A percentile compares a stretch with the other conserved stretches of the same genome.
Evolutionary conservation across 2,329 filamentous ascomycete species (phyloP).

Genomic region (Sporothrix brasiliensis): DNA sequence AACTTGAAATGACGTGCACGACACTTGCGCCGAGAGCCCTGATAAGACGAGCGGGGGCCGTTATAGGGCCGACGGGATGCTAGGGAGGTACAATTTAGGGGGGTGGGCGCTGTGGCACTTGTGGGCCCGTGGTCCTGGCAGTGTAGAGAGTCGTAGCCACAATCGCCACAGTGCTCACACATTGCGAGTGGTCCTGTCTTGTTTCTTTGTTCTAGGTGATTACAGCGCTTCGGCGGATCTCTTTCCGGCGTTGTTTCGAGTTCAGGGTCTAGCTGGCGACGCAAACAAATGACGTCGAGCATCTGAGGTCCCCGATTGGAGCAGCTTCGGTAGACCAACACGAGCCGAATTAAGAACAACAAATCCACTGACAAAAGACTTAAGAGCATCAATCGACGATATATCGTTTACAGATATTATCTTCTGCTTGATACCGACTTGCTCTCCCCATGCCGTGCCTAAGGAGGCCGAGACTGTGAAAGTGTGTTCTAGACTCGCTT

Average conservation of each 20-base stretch:
- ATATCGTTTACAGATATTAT: too few relatives aligned
- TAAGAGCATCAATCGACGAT: too few relatives aligned
- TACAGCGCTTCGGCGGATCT: neutral
- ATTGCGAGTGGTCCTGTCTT: neutral
- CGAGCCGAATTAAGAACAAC: neutral
- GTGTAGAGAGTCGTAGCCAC: too few relatives aligned
- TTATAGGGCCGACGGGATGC: neutral
- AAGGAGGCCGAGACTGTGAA: too few relatives aligned
- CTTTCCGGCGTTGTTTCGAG: neutral
- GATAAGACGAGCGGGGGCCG: slow-evolving; percentile 1
- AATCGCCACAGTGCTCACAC: neutral
- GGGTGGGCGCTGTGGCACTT: slow-evolving; percentile 7
- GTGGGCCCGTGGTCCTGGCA: neutral
- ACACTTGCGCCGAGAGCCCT: slow-evolving; percentile 10
- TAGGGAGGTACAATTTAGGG: neutral
- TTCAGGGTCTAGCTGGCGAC: neutral
- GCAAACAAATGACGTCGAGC: slow-evolving; percentile 5
- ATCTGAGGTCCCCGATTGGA: neutral
- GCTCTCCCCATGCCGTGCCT: too few relatives aligned
- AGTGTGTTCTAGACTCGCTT: neutral
- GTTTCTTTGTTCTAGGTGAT: neutral
- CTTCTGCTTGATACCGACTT: too few relatives aligned
- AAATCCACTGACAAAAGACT: neutral
- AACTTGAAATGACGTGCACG: slow-evolving; percentile 24
- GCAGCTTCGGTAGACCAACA: neutral